phyloP scores from a whole-genome alignment of 2,329 filamentous ascomycete species.

The Fusarium chaquense region DNA sequence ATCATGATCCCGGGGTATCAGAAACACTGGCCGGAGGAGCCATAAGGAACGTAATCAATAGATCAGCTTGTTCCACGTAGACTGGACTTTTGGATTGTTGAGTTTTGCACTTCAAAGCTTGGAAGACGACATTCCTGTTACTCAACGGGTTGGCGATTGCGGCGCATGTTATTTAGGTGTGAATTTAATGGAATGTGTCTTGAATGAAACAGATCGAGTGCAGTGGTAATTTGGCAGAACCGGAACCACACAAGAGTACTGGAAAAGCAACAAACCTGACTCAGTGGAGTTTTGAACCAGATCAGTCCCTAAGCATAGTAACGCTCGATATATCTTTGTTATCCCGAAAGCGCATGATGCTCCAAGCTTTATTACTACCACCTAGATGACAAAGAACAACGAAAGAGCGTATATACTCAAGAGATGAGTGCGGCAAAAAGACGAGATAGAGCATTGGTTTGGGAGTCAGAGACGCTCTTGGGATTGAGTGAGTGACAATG shows the following conservation, averaged over 20 bases:
- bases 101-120: too few species aligned
- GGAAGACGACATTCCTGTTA: too few species aligned
- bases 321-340: neutral
- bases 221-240: neutral
- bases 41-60: too few species aligned
- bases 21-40: too few species aligned
- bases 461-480: neutral
- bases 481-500: neutral
- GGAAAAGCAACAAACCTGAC: neutral
- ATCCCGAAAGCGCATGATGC: neutral
- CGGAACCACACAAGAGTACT: too few species aligned
- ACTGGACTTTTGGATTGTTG: too few species aligned
- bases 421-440: neutral
- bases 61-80: too few species aligned
- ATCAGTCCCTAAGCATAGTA: neutral
- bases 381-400: neutral
- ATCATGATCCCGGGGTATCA: neutral
- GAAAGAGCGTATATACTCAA: neutral
- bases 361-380: neutral
- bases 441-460: neutral
- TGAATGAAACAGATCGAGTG: too few species aligned
- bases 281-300: neutral
- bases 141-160: neutral
- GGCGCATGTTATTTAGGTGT: neutral
- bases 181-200: too few species aligned